Conservation (phyloP, 352 stramenopile species). For the Globisporangium barbulae region DNA sequence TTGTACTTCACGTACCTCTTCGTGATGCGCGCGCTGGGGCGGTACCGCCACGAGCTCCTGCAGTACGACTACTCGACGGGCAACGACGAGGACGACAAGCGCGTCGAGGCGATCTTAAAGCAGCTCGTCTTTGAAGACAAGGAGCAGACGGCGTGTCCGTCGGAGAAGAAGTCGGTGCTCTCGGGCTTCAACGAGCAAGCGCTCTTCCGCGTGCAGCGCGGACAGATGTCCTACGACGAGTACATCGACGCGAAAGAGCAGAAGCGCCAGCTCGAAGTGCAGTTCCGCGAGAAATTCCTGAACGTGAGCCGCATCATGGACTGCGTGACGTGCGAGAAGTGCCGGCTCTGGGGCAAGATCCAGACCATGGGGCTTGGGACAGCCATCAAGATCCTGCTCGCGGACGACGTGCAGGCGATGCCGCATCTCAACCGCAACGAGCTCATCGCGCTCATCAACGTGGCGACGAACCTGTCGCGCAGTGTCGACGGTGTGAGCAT, state of each 20-base stretch:
- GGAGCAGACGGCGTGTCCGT: conserved; percentile 39
- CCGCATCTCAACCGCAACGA: conserved; percentile 92
- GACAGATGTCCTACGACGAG: conserved; percentile 51
- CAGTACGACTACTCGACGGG: conserved; percentile 95
- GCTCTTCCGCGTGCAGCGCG: conserved; percentile 77
- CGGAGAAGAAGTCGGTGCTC: conserved; percentile 64
- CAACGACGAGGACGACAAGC: conserved; percentile 84
- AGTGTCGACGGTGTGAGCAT: conserved; percentile 79
- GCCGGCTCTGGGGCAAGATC: conserved; percentile 97
- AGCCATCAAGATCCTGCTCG: conserved; percentile 96
- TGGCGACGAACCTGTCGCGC: conserved; percentile 81
- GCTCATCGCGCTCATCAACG: conserved; percentile 97
- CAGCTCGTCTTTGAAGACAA: conserved; percentile 66
- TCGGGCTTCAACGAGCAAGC: conserved; percentile 86
- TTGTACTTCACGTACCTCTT: conserved; percentile 99
- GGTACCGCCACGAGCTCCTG: conserved; percentile 91
- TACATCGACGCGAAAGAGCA: conserved; percentile 54
- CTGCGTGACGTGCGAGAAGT: conserved; percentile 99
- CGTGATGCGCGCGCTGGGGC: conserved; percentile 93
- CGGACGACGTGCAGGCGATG: conserved; percentile 76
- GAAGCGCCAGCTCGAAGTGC: conserved; percentile 57
- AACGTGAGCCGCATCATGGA: conserved; percentile 98
- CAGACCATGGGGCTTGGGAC: conserved; percentile 96
- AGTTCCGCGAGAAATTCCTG: conserved; percentile 93
- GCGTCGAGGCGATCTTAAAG: conserved; percentile 65